phyloP scores from a whole-genome alignment of 2,329 filamentous ascomycete genomes.

The Lecanicillium sp. region DNA sequence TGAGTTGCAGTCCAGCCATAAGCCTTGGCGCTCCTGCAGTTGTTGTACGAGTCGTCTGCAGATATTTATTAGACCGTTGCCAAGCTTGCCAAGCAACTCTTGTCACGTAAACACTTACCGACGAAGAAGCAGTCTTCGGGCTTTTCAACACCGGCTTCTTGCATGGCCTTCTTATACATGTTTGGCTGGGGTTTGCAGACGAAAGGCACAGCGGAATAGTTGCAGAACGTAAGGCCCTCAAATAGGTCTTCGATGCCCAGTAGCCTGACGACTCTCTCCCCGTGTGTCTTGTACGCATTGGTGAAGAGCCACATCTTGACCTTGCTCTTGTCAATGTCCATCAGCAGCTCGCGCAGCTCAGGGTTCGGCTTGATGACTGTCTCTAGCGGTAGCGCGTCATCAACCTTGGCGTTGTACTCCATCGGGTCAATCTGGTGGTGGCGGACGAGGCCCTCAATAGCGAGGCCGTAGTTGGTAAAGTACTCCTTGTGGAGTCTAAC shows the following conservation, averaged over 20 bases:
- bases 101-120: conserved; percentile 52
- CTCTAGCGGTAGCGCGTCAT: conserved; percentile 87
- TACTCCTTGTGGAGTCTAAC: conserved; percentile 80
- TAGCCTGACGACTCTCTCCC: conserved; percentile 69
- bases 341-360: conserved; percentile 65
- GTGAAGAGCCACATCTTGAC: conserved; percentile 92
- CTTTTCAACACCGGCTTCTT: conserved; percentile 63
- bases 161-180: conserved; percentile 87
- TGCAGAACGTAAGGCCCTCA: conserved; percentile 90
- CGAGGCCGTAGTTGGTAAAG: conserved; percentile 93
- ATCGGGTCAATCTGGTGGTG: conserved; percentile 94
- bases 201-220: conserved; percentile 67
- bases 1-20: conserved; percentile 85
- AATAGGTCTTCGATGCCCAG: conserved; percentile 82
- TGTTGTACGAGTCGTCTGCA: conserved; percentile 77
- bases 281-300: conserved; percentile 91
- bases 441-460: conserved; percentile 87
- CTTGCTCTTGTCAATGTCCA: conserved; percentile 75
- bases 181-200: conserved; percentile 79
- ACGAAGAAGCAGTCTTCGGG: conserved; percentile 82
- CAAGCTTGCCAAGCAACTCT: too few relatives aligned
- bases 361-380: conserved; percentile 73
- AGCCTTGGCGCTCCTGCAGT: conserved; percentile 68
- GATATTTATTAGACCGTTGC: conserved; percentile 5
- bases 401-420: conserved; percentile 89